These are phyloP conservation scores for Areca catechu DNA, from an alignment of 176 grass and related monocot species.

Conservation along the genomic window DNA sequence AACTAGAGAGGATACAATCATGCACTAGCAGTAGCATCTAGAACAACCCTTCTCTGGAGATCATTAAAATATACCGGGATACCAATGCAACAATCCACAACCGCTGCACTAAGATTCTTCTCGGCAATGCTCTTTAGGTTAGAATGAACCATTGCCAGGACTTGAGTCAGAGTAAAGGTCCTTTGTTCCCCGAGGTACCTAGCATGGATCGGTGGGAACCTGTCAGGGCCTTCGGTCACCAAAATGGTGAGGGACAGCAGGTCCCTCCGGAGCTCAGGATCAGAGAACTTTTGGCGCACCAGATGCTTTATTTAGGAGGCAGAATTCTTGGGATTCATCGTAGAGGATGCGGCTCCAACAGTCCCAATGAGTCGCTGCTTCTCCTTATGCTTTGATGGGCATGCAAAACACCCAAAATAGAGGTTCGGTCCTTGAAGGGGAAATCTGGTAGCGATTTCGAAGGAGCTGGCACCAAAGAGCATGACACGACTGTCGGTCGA, in stretches of 20 bases:
- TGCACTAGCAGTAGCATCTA: constrained; percentile 57
- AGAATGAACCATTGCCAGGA: too few relatives aligned
- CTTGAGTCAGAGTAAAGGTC: too few relatives aligned
- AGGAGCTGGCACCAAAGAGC: too few relatives aligned
- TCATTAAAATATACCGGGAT: constrained; percentile 71
- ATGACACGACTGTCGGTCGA: too few relatives aligned
- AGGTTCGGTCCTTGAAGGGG: too few relatives aligned
- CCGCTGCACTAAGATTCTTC: too few relatives aligned
- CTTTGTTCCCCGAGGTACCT: too few relatives aligned
- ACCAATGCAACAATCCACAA: too few relatives aligned
- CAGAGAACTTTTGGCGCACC: constrained; percentile 45
- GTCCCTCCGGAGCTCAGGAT: constrained; percentile 62
- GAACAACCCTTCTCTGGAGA: constrained; percentile 65
- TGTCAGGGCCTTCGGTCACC: constrained; percentile 55
- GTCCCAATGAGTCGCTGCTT: constrained; percentile 86
- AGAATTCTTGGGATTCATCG: constrained; percentile 80
- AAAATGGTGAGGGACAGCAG: constrained; percentile 44
- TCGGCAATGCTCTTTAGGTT: too few relatives aligned
- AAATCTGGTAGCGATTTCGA: too few relatives aligned
- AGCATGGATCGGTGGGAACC: constrained; percentile 56
- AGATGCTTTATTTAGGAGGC: constrained; percentile 80
- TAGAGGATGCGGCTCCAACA: constrained; percentile 40
- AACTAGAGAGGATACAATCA: constrained; percentile 46
- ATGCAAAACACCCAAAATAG: too few relatives aligned
- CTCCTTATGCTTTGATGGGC: too few relatives aligned